Base-by-base conservation (phyloP, 805 yeast species). In the Ogataea naganishii region DNA sequence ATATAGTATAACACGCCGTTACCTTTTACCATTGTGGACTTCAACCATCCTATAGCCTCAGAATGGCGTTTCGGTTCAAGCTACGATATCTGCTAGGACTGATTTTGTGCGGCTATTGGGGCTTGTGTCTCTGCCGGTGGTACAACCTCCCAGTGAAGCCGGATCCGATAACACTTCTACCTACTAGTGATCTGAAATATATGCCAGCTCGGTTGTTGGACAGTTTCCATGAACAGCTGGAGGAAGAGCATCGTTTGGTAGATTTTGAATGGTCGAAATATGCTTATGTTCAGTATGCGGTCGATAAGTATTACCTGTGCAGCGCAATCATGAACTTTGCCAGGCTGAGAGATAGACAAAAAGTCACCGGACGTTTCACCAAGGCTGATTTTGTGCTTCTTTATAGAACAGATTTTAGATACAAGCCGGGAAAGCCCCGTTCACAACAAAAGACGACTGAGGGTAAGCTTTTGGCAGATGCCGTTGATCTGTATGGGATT, bases 201-300 rank as follows among this genome's bases (percentile, higher is more conserved):
- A n/a, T n/a, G n/a, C n/a, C n/a, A n/a, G n/a, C n/a, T n/a, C n/a
- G n/a, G n/a, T n/a, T n/a, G n/a, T n/a, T n/a, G n/a, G 9, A 20
- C 22, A 20, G 22, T 20, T 9, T 20, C 22, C 22, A 9, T 20
- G 22, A 11, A 20, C n/a, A 20, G 9, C 11, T 11, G n/a, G n/a
- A 20, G n/a, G 22, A 20, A 9, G 22, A 20, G 22, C 11, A 20
- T 20, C 9, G 22, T 9, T 23, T 17, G 24, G 18, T 6, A 9
- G 25, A 31, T 0, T 51, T 64, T 3, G 53, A 62, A 20, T 67
- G 74, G 74, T 24, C 48, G 1, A 53, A 57, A 32, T 56, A 49
- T 23, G 82, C 80, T 0, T 77, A 77, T 44, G 71, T 75, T 5
- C 71, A 71, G 30, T 76, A 76, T 47, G 80, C 79, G 4, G 72